phyloP scores from a whole-genome alignment of 2,329 filamentous ascomycete species.

The Fusarium abutilonis region DNA sequence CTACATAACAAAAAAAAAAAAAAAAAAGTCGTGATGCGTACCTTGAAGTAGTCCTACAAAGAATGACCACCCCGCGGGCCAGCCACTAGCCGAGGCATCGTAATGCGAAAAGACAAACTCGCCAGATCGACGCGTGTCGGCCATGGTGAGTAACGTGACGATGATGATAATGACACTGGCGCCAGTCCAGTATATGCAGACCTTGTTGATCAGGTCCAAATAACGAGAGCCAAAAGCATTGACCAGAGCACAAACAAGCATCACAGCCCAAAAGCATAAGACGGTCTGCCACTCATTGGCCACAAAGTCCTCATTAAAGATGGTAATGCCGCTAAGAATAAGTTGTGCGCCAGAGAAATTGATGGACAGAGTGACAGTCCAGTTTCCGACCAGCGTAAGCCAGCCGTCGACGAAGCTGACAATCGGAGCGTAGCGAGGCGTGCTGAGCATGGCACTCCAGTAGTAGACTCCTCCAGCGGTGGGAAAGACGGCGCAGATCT shows the following conservation, averaged over 20 bases:
- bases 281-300: constrained; percentile 76
- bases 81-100: constrained; percentile 73
- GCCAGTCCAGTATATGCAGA: constrained; percentile 78
- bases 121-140: constrained; percentile 70
- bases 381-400: constrained; percentile 78
- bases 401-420: constrained; percentile 79
- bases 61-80: constrained; percentile 72
- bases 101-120: constrained; percentile 75
- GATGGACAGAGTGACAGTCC: constrained; percentile 74
- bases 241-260: constrained; percentile 69
- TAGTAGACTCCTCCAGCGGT: constrained; percentile 74
- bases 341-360: constrained; percentile 77
- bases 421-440: constrained; percentile 67
- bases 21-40: constrained; percentile 46
- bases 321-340: constrained; percentile 72
- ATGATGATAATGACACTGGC: constrained; percentile 75
- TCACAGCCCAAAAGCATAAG: constrained; percentile 76
- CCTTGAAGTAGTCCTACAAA: constrained; percentile 64
- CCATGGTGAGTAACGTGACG: constrained; percentile 73
- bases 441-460: constrained; percentile 75
- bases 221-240: constrained; percentile 70
- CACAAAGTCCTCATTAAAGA: constrained; percentile 70
- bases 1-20: neutral
- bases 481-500: constrained; percentile 75
- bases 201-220: constrained; percentile 74